Conservation (phyloP, 805 yeast species). For the Saccharomycopsis lassenensis region DNA sequence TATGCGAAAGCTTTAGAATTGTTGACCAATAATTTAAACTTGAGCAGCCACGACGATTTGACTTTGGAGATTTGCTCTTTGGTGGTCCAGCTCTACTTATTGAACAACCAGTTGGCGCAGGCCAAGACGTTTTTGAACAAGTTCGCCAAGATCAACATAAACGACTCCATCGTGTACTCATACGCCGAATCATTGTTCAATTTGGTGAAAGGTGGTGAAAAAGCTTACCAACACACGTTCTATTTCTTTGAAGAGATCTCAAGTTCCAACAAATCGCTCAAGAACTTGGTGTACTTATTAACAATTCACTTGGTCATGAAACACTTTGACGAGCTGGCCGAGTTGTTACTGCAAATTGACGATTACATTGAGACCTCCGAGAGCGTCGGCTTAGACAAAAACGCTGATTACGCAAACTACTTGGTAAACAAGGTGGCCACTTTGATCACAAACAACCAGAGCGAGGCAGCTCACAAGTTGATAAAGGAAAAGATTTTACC, state of each 20-base stretch:
- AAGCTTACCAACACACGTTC: constrained; percentile 31
- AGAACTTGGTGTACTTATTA: constrained; percentile 51
- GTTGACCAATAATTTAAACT: constrained; percentile 2
- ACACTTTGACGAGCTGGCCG: constrained; percentile 74
- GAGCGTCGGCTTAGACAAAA: constrained; percentile 26
- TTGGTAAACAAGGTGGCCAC: constrained; percentile 58
- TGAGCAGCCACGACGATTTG: constrained; percentile 10
- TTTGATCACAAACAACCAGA: constrained; percentile 45
- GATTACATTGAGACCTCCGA: constrained; percentile 31
- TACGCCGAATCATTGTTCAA: constrained; percentile 68
- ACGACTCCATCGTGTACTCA: constrained; percentile 69
- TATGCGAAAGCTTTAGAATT: constrained; percentile 18
- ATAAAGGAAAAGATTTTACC: constrained; percentile 37
- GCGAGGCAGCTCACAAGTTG: constrained; percentile 28
- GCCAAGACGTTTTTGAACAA: constrained; percentile 12
- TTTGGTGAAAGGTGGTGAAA: constrained; percentile 31
- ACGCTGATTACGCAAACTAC: constrained; percentile 33
- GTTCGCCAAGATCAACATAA: constrained; percentile 23
- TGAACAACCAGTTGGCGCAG: constrained; percentile 8
- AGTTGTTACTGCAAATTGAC: no score
- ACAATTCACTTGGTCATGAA: constrained; percentile 69
- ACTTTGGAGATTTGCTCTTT: constrained; percentile 16
- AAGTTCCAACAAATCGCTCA: constrained; percentile 36
- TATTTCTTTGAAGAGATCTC: constrained; percentile 77
- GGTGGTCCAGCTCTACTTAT: constrained; percentile 14